Conservation (phyloP, 78 protist genomes). For the Speleostelium caveatum region DNA sequence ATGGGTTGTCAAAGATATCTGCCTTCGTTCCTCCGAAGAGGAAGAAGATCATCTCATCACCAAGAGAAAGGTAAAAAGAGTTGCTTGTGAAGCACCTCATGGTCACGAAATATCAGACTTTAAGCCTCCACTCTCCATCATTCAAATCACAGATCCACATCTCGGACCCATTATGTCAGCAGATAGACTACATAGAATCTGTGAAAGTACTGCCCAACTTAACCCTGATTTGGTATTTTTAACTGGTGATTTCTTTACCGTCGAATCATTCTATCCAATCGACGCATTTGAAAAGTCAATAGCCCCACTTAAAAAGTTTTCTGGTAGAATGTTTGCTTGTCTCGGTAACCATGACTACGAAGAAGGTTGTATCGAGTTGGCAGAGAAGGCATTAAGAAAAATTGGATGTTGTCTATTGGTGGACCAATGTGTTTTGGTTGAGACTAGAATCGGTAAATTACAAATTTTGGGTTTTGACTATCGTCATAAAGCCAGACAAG, state of each 20-base stretch:
- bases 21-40: neutral
- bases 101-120: conserved; percentile 38
- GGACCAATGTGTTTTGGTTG: conserved; percentile 61
- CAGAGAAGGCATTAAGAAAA: conserved; percentile 19
- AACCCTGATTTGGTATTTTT: conserved; percentile 84
- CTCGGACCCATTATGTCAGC: conserved; percentile 85
- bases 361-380: conserved; percentile 66
- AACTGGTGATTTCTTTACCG: conserved; percentile 85
- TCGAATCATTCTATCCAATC: conserved; percentile 36
- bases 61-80: conserved; percentile 8
- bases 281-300: conserved; percentile 53
- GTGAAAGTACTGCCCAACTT: conserved; percentile 77
- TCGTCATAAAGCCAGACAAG: conserved; percentile 34
- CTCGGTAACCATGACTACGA: conserved; percentile 85
- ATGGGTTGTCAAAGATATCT: conserved; percentile 51
- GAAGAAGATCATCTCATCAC: conserved; percentile 34
- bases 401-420: conserved; percentile 30
- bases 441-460: conserved; percentile 76
- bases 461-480: conserved; percentile 83
- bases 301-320: conserved; percentile 61
- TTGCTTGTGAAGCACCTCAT: conserved; percentile 8
- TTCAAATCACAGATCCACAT: conserved; percentile 87
- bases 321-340: conserved; percentile 75
- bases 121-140: conserved; percentile 70
- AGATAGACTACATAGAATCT: conserved; percentile 62